Percentiles rank a stretch among this genome's conserved stretches.
phyloP scores from a whole-genome alignment of 2,329 filamentous ascomycete genomes.

The Venturia oleaginea region DNA sequence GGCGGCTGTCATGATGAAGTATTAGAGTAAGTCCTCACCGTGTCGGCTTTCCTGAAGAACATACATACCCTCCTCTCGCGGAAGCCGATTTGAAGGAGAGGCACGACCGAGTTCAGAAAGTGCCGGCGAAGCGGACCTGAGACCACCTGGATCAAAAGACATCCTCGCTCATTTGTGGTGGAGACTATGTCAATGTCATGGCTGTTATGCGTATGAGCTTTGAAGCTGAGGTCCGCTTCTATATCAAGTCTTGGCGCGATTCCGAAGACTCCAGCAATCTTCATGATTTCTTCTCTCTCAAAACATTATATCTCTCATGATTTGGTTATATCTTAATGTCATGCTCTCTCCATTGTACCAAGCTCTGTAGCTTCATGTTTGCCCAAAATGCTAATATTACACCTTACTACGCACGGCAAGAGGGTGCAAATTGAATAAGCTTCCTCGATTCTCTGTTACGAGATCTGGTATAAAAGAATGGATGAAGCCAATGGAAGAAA shows the following conservation, averaged over 20 bases:
- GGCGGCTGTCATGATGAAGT: constrained; percentile 41
- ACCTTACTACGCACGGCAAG: too few species aligned
- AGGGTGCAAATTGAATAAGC: too few species aligned
- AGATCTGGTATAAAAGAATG: too few species aligned
- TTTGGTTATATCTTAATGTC: too few species aligned
- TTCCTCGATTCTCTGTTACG: too few species aligned
- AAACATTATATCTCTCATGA: too few species aligned
- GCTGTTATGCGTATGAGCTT: background rate
- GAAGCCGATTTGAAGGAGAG: constrained; percentile 65
- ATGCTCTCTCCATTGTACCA: too few species aligned
- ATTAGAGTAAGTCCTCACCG: background rate
- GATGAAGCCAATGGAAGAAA: too few species aligned
- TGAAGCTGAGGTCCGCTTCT: background rate
- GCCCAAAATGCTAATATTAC: too few species aligned
- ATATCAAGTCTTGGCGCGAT: background rate
- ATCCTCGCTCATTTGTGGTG: constrained; percentile 34
- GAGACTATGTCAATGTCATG: background rate
- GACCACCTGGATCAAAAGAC: constrained; percentile 53
- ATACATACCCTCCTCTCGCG: constrained; percentile 67
- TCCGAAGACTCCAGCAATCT: too few species aligned
- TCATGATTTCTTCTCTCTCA: too few species aligned
- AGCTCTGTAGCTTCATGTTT: too few species aligned
- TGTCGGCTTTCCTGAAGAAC: constrained; percentile 15
- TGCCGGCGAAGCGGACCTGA: constrained; percentile 62
- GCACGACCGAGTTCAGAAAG: constrained; percentile 63